These are phyloP conservation scores for Eucalyptus sideroxylon DNA, from an alignment of 345 rosid species.

Conservation along the genomic window DNA sequence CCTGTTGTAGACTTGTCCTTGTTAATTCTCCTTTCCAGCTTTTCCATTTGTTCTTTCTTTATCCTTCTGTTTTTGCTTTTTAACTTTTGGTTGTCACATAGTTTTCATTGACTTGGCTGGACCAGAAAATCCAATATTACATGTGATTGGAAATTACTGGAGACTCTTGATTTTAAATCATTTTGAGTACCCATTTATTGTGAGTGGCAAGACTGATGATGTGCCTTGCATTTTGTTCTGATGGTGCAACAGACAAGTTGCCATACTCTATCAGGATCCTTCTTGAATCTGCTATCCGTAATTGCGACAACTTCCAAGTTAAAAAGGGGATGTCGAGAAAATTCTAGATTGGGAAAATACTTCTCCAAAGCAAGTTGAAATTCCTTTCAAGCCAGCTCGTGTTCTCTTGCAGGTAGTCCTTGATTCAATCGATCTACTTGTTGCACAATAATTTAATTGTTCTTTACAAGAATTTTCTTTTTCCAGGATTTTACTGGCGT, in stretches of 20 bases:
- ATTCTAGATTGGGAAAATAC: slow-evolving; percentile 90
- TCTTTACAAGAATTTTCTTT: background rate
- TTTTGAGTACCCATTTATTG: background rate
- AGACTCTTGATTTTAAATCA: background rate
- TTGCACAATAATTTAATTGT: background rate
- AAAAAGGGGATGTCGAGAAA: slow-evolving; percentile 87
- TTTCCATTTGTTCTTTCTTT: background rate
- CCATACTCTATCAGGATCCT: slow-evolving; percentile 93
- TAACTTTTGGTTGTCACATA: background rate
- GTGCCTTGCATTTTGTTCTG: background rate
- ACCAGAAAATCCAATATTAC: background rate
- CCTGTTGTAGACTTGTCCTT: background rate
- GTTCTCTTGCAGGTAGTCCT: slow-evolving; percentile 76
- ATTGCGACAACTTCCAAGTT: slow-evolving; percentile 97
- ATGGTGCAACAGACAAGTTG: slow-evolving; percentile 46
- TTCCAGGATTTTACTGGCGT: slow-evolving; percentile 99
- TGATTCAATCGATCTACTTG: background rate
- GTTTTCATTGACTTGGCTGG: background rate
- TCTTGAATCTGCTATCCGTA: slow-evolving; percentile 92
- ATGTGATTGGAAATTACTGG: background rate
- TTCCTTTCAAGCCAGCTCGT: slow-evolving; percentile 98
- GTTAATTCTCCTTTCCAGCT: background rate
- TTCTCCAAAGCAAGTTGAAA: slow-evolving; percentile 89
- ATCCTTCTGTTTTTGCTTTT: background rate
- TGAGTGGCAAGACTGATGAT: background rate